Evolutionary conservation across 2,329 filamentous ascomycete species (phyloP).

Genomic region (Daldinia eschscholtzii): DNA sequence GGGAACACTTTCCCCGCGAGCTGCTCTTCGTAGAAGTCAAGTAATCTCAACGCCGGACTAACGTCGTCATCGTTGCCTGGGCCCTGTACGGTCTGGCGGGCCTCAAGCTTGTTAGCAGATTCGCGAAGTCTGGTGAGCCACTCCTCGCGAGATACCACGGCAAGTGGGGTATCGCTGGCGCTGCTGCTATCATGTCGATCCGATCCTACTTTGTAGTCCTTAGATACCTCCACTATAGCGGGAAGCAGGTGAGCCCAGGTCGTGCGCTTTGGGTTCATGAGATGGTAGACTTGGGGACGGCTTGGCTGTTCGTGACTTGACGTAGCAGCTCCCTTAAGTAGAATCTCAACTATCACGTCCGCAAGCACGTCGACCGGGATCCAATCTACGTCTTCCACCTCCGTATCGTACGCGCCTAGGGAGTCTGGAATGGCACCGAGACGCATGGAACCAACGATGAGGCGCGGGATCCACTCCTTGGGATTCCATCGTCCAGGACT

Average conservation of each 20-base stretch:
- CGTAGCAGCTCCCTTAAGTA: not conserved
- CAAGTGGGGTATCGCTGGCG: not conserved
- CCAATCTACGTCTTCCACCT: not conserved
- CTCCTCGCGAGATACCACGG: constrained; percentile 16
- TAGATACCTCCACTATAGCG: not conserved
- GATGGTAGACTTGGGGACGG: constrained; percentile 18
- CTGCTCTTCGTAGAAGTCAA: constrained; percentile 2
- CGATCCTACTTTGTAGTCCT: not conserved
- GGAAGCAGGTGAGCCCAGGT: not conserved
- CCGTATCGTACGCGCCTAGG: constrained; percentile 8
- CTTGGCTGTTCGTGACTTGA: not conserved
- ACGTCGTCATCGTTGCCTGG: not conserved
- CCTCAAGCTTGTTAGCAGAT: constrained; percentile 10
- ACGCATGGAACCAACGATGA: constrained; percentile 24
- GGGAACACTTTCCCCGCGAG: not conserved
- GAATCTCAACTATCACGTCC: not conserved
- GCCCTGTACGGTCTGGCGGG: not conserved
- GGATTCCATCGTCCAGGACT: constrained; percentile 28
- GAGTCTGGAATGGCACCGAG: constrained; percentile 29
- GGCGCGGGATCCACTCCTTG: constrained; percentile 32
- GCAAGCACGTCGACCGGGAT: constrained; percentile 5
- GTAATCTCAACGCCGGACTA: not conserved
- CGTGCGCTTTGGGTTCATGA: constrained; percentile 15
- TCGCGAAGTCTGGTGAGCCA: constrained; percentile 24
- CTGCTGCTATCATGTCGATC: not conserved